Evolutionary conservation across 352 stramenopile genomes (phyloP).

Genomic region (Blastocystis sp.): DNA sequence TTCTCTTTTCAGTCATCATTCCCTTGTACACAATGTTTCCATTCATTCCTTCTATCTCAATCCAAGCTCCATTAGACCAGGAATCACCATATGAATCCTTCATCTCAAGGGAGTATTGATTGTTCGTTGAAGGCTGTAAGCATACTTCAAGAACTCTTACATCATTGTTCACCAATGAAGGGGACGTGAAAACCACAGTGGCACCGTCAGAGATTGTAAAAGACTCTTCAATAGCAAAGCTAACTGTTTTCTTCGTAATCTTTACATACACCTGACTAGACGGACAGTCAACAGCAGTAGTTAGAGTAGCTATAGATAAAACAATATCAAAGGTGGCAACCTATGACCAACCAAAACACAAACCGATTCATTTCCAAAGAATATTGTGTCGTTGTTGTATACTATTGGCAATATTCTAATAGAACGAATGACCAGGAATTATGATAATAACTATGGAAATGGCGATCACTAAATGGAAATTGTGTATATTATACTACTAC

Average conservation of each 20-base stretch:
- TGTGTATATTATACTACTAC: too few species aligned
- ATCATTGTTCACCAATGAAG: background rate
- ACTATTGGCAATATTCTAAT: too few species aligned
- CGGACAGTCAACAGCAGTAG: background rate
- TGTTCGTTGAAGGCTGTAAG: background rate
- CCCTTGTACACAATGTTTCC: constrained; percentile 28
- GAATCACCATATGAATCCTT: constrained; percentile 20
- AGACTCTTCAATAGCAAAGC: background rate
- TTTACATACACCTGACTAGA: constrained; percentile 1
- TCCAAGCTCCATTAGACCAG: background rate
- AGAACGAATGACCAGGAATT: too few species aligned
- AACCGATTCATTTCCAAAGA: too few species aligned
- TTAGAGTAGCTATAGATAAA: background rate
- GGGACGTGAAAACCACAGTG: background rate
- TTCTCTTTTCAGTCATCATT: background rate
- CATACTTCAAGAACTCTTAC: background rate
- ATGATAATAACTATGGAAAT: too few species aligned
- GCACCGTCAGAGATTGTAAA: background rate
- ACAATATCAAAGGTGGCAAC: too few species aligned
- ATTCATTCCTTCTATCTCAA: constrained; percentile 1
- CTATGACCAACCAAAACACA: too few species aligned
- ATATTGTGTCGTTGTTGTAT: too few species aligned
- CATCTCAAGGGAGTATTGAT: background rate
- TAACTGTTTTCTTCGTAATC: constrained; percentile 21
- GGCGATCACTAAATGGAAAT: too few species aligned